Evolutionary conservation across 2,329 filamentous ascomycete species (phyloP), one percentile per base, ranked within the genome.

Genomic region (Botrytis porri): DNA sequence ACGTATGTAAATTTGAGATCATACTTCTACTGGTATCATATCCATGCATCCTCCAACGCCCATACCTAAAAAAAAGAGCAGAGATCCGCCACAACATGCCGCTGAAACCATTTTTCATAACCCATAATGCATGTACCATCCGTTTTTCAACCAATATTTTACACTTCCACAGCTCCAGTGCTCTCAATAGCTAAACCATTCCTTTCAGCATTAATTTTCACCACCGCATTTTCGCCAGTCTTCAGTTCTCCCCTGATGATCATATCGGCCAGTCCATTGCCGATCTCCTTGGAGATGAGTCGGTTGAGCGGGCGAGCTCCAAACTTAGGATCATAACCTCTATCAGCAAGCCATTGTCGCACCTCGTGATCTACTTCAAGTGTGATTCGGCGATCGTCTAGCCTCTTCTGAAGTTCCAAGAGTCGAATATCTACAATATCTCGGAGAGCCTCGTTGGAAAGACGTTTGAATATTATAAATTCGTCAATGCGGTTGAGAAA

Each of bases 401-500:
- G 88, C 59, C 94, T 89, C 70, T 84, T 84, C 82, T 98, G 95
- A 12, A 98, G 86, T 83, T 98, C 96, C 75, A 87, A 88, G 65
- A 98, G 86, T 45, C 96, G 89, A 76, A 98, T 98, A 79, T 98
- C 94, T 66, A 98, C 94, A 76, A 98, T 98, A 80, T 97, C 95
- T 43, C 94, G 88, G 73, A 98, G 87, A 25, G 95, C 95, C 29
- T 87, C 85, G 43, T 87, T 87, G 0, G 93, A 93, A 3, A 98
- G 88, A 14, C 95, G 89, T 83, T 95, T 95, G 86, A 98, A 98
- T 80, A 98, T 85, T 81, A 98, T 98, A 84, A 98, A 98, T 75
- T 97, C 95, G 82, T 98, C 95, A 75, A 98, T 94, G 32, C 96
- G 89, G 84, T 99, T 98, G 76, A 98, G 88, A 86, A 98, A 99